Base-by-base conservation (phyloP, 73 alveolate genomes). In the Tetrahymena thermophila region DNA sequence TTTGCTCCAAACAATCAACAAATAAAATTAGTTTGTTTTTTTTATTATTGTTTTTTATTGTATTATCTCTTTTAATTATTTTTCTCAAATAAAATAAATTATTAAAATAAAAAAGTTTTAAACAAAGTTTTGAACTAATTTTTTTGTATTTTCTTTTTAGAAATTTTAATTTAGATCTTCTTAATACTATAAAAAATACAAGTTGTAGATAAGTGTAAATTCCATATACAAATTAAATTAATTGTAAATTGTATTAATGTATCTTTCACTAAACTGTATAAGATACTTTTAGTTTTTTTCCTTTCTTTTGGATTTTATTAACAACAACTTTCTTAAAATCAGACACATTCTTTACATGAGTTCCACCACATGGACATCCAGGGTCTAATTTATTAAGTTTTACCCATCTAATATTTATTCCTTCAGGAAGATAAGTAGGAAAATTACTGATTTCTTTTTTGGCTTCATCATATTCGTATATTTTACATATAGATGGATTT, bases 351-450 rank as follows among this genome's bases (percentile, higher is more conserved):
- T 98, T 97, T 37, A 98, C 99, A 96, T 98, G 99, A 35, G 99
- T 98, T 16, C 99, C 99, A 93, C 99, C 99, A 95, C 99, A 98
- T 9, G 99, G 99, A 93, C 99, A 98, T 84, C 99, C 99, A 34
- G 58, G 93, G 85, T 98, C 99, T 19, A 96, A 98, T 16, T 85
- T 93, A 43, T 94, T 71, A 1, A 98, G 96, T 84, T 98, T 97
- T n/a, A 98, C 98, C 84, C 95, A 96, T 94, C 99, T 97, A 10
- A 98, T 57, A 43, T 93, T 95, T 43, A 85, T 21, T 16, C 97
- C 99, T 28, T 94, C 96, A n/a, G 96, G 96, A n/a, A 98, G 84
- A 93, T 96, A 98, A 34, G 97, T 95, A 42, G 99, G 99, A 8
- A 97, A 97, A 34, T 95, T 98, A 57, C 97, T 98, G 28, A 98